Evolutionary conservation across 179 eudicot species (phyloP).

Genomic region (Corrigiola litoralis): DNA sequence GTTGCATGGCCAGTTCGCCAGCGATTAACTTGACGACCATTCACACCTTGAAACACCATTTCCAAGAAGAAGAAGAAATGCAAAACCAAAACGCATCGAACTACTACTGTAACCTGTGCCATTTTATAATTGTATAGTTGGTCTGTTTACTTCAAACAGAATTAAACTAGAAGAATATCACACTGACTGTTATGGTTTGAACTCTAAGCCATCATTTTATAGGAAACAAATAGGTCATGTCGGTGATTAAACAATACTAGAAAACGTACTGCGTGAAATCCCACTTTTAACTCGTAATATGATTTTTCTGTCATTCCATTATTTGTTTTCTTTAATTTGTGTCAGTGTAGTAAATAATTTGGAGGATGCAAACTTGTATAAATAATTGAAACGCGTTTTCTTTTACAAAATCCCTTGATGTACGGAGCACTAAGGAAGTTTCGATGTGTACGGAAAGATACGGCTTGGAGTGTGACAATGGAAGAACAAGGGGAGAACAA

Average conservation of each 20-base stretch:
- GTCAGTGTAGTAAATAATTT: neutral
- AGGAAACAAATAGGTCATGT: neutral
- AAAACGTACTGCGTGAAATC: neutral
- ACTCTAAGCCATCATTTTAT: conserved; percentile 7
- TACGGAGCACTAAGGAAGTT: conserved; percentile 4
- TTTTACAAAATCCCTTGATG: neutral
- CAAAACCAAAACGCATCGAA: conserved; percentile 12
- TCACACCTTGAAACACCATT: conserved; percentile 22
- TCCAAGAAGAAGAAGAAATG: conserved; percentile 9
- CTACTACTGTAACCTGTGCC: neutral
- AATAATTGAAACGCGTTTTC: conserved; percentile 12
- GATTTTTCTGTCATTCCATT: neutral
- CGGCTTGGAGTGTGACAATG: neutral
- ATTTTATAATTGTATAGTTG: neutral
- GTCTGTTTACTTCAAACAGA: neutral
- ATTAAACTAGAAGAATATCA: neutral
- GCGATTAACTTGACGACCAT: conserved; percentile 26
- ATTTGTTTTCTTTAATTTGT: neutral
- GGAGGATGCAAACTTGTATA: neutral
- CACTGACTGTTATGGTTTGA: conserved; percentile 1
- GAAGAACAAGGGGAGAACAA: conserved; percentile 5
- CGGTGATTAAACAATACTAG: conserved; percentile 12
- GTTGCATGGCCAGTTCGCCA: conserved; percentile 69
- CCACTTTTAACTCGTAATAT: neutral
- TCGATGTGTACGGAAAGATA: conserved; percentile 9